Conservation (phyloP, 805 yeast species). For the Lipomyces oligophaga region DNA sequence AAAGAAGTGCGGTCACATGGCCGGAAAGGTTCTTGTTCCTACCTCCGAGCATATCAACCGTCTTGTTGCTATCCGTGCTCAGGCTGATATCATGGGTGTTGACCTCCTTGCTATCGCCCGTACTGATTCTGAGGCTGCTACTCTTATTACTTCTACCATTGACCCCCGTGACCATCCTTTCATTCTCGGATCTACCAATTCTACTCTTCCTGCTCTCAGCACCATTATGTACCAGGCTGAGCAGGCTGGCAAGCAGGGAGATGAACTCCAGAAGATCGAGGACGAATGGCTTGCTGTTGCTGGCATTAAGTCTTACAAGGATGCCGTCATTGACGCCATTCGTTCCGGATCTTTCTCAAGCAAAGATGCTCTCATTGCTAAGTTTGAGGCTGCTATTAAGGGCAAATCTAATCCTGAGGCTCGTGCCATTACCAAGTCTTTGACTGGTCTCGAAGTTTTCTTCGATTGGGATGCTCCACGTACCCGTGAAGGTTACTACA, state of each 20-base stretch:
- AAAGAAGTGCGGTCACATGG: constrained; percentile 99
- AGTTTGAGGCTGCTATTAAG: constrained; percentile 51
- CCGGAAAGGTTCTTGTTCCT: constrained; percentile 95
- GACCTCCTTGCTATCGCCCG: constrained; percentile 87
- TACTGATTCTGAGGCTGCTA: constrained; percentile 97
- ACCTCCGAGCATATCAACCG: constrained; percentile 96
- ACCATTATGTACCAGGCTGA: constrained; percentile 82
- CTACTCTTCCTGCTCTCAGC: constrained; percentile 67
- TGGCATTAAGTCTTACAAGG: constrained; percentile 80
- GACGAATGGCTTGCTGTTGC: constrained; percentile 78
- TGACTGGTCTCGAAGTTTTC: constrained; percentile 37
- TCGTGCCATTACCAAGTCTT: constrained; percentile 50
- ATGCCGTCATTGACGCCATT: constrained; percentile 84
- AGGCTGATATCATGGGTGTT: constrained; percentile 89
- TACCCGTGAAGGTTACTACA: constrained; percentile 94
- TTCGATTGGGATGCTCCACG: constrained; percentile 72
- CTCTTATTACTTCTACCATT: constrained; percentile 87
- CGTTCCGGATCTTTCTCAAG: constrained; percentile 55
- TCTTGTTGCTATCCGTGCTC: constrained; percentile 86
- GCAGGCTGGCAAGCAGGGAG: constrained; percentile 65
- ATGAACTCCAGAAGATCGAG: constrained; percentile 67
- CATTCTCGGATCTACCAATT: constrained; percentile 86
- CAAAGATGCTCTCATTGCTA: constrained; percentile 57
- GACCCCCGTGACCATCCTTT: constrained; percentile 94
- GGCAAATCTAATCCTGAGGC: constrained; percentile 82